phyloP scores from a whole-genome alignment of 176 grass and related monocot species.

The Musa schizocarpa region DNA sequence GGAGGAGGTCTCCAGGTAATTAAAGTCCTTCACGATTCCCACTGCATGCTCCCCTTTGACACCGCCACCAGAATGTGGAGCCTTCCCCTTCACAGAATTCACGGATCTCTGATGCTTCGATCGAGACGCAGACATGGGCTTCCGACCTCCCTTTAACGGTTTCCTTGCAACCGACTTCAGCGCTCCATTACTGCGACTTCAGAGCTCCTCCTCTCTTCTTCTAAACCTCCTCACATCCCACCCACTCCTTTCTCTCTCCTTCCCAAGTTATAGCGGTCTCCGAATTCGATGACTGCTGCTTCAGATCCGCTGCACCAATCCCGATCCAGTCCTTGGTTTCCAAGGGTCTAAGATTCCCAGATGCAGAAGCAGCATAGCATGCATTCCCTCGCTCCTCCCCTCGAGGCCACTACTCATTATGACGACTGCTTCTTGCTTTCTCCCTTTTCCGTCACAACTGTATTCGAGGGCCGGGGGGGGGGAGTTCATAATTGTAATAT shows the following conservation, averaged over 20 bases:
- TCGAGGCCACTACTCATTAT: background rate
- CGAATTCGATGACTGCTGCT: background rate
- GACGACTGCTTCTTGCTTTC: background rate
- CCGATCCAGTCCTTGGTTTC: slow-evolving; percentile 31
- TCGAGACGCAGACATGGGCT: background rate
- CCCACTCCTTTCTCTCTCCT: background rate
- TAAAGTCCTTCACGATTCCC: background rate
- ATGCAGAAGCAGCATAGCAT: background rate
- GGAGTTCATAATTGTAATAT: background rate
- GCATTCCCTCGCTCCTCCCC: background rate
- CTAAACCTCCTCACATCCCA: background rate
- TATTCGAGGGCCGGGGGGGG: background rate
- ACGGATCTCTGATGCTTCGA: background rate
- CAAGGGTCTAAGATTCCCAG: background rate
- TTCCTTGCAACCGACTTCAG: background rate
- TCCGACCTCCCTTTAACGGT: background rate
- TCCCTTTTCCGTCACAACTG: background rate
- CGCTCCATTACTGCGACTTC: background rate
- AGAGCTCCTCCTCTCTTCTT: background rate
- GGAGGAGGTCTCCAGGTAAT: slow-evolving; percentile 85
- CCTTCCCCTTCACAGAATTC: background rate
- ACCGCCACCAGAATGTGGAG: background rate
- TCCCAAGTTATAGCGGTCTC: background rate
- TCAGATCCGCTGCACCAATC: slow-evolving; percentile 59
- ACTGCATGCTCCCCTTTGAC: background rate